Base-by-base conservation (phyloP, 2,329 filamentous ascomycete species). In the Calonectria crousiana region DNA sequence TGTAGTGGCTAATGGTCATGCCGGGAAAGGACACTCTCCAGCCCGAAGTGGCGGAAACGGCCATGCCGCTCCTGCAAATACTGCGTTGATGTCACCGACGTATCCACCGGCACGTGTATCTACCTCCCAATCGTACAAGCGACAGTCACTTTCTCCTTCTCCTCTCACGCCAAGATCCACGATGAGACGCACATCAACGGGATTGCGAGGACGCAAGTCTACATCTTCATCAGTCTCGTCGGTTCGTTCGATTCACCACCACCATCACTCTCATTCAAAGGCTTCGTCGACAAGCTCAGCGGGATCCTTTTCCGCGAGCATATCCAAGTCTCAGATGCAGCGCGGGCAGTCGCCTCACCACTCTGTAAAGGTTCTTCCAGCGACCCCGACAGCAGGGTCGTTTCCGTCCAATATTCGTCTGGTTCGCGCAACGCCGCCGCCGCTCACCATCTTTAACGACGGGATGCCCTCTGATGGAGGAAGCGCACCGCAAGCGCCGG, bases 191-290 rank as follows among this genome's bases (percentile, higher is more conserved):
- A 92, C 95, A 3, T 98, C 95, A 6, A 92, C 90, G 53, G 96
- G 96, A 36, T 90, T 98, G 56, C 92, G 96, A 34, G 96, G 97
- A 47, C 92, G 97, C 74, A 98, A 98, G 84, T 98, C 96, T 0
- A 99, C 97, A 0, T 98, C 95, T 0, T 98, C 95, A 0, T 98
- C 96, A 0, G 93, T 99, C 20, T 98, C 95, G 0, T 98, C 95
- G 0, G 93, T 99, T 72, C 93, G 97, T 73, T 97, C 94, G 56
- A 95, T 98, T 82, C 95, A 96, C 80, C 95, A 96, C 78, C 93
- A 95, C 77, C 92, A 93, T 68, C 94, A 97, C 82, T 93, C 93
- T 1, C 96, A 98, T 83, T 98, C 95, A 28, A 98, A 98, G 85
- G 95, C 97, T 0, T 98, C 95, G 0, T 98, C 95, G 0, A 97